phyloP scores from a whole-genome alignment of 116 monocot genomes.

The Cymodocea nodosa region DNA sequence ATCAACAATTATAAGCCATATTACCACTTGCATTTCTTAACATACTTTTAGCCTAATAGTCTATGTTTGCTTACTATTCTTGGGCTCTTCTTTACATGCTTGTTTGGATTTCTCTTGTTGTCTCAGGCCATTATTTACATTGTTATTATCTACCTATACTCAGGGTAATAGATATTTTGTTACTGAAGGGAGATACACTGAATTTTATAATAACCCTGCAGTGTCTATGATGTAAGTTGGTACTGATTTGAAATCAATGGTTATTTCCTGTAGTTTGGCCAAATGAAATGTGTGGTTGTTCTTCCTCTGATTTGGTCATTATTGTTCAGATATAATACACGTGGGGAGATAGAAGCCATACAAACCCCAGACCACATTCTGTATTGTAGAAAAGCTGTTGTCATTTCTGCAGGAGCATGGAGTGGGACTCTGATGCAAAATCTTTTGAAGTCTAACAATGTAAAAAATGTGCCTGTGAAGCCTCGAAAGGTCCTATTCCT shows the following conservation, averaged over 20 bases:
- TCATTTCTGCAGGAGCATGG: constrained; percentile 84
- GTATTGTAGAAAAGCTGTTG: constrained; percentile 47
- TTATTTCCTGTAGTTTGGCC: no score
- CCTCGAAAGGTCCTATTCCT: constrained; percentile 59
- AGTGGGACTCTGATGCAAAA: constrained; percentile 43
- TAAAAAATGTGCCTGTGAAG: constrained; percentile 50
- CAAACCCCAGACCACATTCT: constrained; percentile 58
- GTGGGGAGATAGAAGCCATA: constrained; percentile 65
- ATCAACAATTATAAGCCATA: no score
- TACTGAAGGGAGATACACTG: constrained; percentile 62
- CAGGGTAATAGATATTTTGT: constrained; percentile 49
- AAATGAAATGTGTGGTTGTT: no score
- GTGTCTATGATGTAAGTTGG: constrained; percentile 41
- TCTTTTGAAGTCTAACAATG: constrained; percentile 18
- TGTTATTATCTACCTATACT: not conserved
- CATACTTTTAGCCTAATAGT: no score
- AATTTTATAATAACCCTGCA: constrained; percentile 67
- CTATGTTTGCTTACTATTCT: not conserved
- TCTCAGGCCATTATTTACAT: not conserved
- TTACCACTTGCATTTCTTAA: no score
- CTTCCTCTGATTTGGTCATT: constrained; percentile 1
- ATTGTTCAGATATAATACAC: constrained; percentile 34
- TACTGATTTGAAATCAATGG: no score
- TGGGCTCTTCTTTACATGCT: not conserved
- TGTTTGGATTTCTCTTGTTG: not conserved